Conservation (phyloP, 345 rosid species). For the Syzygium aromaticum region DNA sequence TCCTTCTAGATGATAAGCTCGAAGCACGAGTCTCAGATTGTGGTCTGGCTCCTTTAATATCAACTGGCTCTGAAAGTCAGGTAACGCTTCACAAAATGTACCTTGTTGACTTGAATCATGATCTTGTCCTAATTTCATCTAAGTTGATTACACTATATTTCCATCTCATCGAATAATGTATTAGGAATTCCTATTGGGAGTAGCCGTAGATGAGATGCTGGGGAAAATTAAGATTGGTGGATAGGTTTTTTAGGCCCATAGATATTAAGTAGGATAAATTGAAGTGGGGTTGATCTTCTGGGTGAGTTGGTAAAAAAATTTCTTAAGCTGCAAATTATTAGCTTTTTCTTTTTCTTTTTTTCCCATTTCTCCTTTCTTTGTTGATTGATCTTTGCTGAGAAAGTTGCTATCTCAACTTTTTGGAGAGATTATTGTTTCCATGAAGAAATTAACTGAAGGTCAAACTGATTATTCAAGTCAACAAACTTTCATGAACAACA, state of each 20-base stretch:
- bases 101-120: neutral
- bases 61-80: conserved; percentile 49
- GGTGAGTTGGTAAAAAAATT: neutral
- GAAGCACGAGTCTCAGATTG: conserved; percentile 67
- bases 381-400: neutral
- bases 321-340: neutral
- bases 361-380: neutral
- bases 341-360: neutral
- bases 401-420: neutral
- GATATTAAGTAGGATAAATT: neutral
- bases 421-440: neutral
- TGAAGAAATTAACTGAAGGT: neutral
- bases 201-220: neutral
- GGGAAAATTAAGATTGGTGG: neutral
- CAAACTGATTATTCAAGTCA: neutral
- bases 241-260: neutral
- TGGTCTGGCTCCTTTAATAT: conserved; percentile 56
- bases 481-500: neutral
- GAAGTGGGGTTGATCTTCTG: neutral
- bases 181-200: neutral
- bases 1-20: conserved; percentile 68
- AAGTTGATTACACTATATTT: neutral
- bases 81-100: conserved; percentile 14
- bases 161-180: neutral
- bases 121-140: neutral